phyloP scores from a whole-genome alignment of 129 eudicot species.

The Pittosporum tobira region DNA sequence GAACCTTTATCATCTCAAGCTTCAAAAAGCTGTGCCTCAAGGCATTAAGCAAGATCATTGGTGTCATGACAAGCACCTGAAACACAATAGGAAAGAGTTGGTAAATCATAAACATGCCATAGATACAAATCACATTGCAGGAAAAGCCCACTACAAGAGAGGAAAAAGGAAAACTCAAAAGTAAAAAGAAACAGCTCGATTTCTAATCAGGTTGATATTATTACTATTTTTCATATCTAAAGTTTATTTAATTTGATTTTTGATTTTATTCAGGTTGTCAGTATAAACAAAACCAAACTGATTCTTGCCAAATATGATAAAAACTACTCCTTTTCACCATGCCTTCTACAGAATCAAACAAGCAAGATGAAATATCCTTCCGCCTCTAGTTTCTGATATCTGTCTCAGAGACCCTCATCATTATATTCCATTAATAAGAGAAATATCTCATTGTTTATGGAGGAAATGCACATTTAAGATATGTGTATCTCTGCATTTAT shows the following conservation, averaged over 20 bases:
- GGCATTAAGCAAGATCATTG: slow-evolving; percentile 55
- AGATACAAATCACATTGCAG: no score
- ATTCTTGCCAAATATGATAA: neutral
- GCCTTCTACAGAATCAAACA: neutral
- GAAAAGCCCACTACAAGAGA: no score
- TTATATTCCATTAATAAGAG: no score
- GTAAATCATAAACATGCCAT: neutral
- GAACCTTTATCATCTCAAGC: slow-evolving; percentile 46
- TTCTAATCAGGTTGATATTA: neutral
- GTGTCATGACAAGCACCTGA: slow-evolving; percentile 94
- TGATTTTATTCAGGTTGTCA: no score
- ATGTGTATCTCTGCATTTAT: no score
- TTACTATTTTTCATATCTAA: neutral
- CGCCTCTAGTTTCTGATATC: neutral
- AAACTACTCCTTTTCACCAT: neutral
- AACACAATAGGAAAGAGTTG: slow-evolving; percentile 3
- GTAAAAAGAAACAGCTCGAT: neutral
- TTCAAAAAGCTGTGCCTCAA: slow-evolving; percentile 57
- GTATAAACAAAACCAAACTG: no score
- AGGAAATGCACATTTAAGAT: no score
- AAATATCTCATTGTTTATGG: no score
- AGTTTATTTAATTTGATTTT: neutral
- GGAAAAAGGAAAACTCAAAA: no score
- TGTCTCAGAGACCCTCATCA: no score
- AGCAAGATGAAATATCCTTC: neutral